Base-by-base conservation (phyloP, 2,329 filamentous ascomycete species). In the Diaporthe batatas region DNA sequence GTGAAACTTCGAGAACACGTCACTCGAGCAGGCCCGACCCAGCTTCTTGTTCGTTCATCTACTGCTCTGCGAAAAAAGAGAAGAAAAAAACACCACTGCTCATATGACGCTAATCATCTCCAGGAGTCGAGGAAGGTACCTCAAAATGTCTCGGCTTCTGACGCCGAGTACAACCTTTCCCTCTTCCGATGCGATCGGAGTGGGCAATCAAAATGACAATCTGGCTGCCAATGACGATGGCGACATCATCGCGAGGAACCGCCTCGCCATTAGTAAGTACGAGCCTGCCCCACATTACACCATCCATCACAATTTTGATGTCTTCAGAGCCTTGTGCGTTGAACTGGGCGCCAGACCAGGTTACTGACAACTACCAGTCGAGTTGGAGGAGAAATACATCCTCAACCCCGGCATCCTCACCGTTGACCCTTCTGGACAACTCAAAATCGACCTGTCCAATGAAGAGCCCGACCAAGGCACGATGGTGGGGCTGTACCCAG, bases 401-500 rank as follows among this genome's bases (percentile, higher is more conserved):
- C 55, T 72, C 18, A n/a, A 25, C 0, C 64, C 47, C 6, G 71
- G 64, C 0, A 1, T 72, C 2, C 23, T 72, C 25, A 68, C 54
- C 6, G 54, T 72, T 14, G 2, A n/a, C 1, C 54, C 64, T 18
- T 55, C 71, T 32, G 71, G 64, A 8, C 4, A 39, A 44, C 64
- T 72, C 4, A 21, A 16, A 3, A n/a, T 14, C 8, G 47, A 59
- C 47, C 16, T 55, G 6, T 18, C 71, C 0, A 25, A 29, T 2
- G 71, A 72, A 39, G 67, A 69, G 25, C 71, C 32, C 11, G 71
- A 72, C 6, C 34, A 51, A n/a, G 71, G 71, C 23, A 72, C 71
- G 4, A 72, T 72, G 64, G 12, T 49, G 11, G 64, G 64, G 1
- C 29, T 68, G 12, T 72, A 47, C 39, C 70, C 70, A 16, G 39